phyloP scores from a whole-genome alignment of 371 early-diverging fungal species.

The Circinella minor region DNA sequence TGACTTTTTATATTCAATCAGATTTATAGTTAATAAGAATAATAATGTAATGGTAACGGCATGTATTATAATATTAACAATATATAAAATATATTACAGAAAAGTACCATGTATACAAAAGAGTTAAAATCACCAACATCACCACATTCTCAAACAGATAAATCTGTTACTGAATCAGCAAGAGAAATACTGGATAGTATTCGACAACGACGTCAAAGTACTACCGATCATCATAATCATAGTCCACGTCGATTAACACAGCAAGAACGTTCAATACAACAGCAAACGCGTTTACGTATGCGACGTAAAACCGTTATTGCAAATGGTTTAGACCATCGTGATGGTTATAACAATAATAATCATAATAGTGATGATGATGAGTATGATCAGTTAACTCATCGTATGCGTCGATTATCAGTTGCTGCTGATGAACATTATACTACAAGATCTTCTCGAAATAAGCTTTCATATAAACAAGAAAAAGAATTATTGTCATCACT shows the following conservation, averaged over 20 bases:
- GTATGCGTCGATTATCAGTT: slow-evolving; percentile 2
- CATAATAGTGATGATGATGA: neutral
- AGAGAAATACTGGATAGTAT: slow-evolving; percentile 24
- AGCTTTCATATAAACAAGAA: neutral
- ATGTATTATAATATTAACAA: too few relatives aligned
- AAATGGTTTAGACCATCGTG: neutral
- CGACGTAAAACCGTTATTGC: slow-evolving; percentile 10
- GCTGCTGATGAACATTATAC: neutral
- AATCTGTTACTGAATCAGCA: slow-evolving; percentile 25
- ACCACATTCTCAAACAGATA: neutral
- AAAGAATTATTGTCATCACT: neutral
- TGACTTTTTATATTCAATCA: too few relatives aligned
- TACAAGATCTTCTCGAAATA: neutral
- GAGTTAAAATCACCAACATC: neutral
- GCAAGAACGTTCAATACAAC: neutral
- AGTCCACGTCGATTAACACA: neutral
- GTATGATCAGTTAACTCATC: neutral
- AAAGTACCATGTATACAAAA: neutral
- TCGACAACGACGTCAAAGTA: slow-evolving; percentile 21
- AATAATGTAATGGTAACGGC: too few relatives aligned
- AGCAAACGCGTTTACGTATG: neutral
- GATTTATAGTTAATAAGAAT: too few relatives aligned
- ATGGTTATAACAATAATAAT: neutral
- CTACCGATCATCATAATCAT: neutral
- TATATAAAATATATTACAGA: neutral